Base-by-base conservation (phyloP, 768 basidiomycete genomes). In the Fibroporia radiculosa region DNA sequence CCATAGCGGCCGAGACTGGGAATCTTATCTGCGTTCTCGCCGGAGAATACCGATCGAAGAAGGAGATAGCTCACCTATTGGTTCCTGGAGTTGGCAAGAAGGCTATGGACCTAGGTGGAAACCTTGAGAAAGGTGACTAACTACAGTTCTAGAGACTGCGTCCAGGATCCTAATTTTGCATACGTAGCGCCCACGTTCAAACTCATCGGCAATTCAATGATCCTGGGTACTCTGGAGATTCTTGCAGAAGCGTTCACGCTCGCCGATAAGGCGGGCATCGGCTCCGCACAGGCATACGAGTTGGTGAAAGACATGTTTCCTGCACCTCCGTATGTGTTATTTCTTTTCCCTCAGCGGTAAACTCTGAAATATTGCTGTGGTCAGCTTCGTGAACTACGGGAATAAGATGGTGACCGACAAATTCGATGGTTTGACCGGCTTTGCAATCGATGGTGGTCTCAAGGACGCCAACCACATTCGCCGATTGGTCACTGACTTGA, bases 221-320 rank as follows among this genome's bases (percentile, higher is more conserved):
- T 90, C 44, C 65, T 89, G 31, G 82, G 84, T n/a, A 69, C 71
- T 22, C 68, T 92, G 32, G 91, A 93, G 58, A 66, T 93, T 8
- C 68, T 93, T 11, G 80, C 84, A 0, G 91, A 93, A 65, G 69
- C 77, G n/a, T 80, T 85, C 56, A 93, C 91, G 1, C 75, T 93
- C 8, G 82, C 83, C 3, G 86, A 90, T 51, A 89, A 89, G 63
- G 72, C 84, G 0, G 92, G 90, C 19, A 82, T 95, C 28, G 81
- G 78, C 2, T 69, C 81, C 1, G 68, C 77, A 7, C 68, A 75
- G 28, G 72, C 86, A 11, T 64, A 74, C 18, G 59, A 62, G 16
- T 68, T 80, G 14, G 67, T 88, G 41, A 76, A 79, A 67, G 83
- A 82, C 73, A 22, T 40, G 27, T 23, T 53, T 29, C 54, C 47